Conservation (phyloP, 1,284 basidiomycete genomes). For the Apiotrichum gamsii region DNA sequence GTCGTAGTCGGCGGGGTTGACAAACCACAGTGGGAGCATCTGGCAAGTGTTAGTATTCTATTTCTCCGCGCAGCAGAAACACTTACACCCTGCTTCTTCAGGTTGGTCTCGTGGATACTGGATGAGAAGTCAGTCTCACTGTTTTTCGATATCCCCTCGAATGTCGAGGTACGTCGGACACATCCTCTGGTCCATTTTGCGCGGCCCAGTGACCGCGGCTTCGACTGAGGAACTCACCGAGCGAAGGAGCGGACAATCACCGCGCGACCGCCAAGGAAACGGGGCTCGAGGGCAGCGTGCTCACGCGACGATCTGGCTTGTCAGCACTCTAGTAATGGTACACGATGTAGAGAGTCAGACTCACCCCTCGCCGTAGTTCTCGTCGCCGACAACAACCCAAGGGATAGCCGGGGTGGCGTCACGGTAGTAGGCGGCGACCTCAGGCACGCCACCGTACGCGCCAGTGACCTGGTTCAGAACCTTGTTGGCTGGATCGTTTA, state of each 20-base stretch:
- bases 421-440: conserved; percentile 79
- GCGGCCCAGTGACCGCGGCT: too few species aligned
- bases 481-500: conserved; percentile 39
- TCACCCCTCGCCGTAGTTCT: conserved; percentile 99
- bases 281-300: conserved; percentile 95
- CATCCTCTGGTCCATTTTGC: too few species aligned
- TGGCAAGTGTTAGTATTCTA: background rate
- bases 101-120: conserved; percentile 95
- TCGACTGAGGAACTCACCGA: too few species aligned
- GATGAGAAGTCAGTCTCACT: too few species aligned
- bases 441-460: conserved; percentile 77
- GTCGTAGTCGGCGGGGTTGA: conserved; percentile 82
- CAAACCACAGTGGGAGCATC: conserved; percentile 90
- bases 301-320: conserved; percentile 95
- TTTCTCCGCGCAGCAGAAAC: conserved; percentile 57
- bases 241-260: conserved; percentile 94
- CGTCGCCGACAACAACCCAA: conserved; percentile 89
- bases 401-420: conserved; percentile 80
- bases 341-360: too few species aligned
- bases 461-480: conserved; percentile 54
- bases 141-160: too few species aligned
- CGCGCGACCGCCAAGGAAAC: conserved; percentile 90
- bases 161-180: too few species aligned
- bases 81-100: conserved; percentile 70
- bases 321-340: too few species aligned